Evolutionary conservation across 1,284 basidiomycete genomes (phyloP), one percentile per base, ranked within the genome.

Genomic region (Amylostereum areolatum): DNA sequence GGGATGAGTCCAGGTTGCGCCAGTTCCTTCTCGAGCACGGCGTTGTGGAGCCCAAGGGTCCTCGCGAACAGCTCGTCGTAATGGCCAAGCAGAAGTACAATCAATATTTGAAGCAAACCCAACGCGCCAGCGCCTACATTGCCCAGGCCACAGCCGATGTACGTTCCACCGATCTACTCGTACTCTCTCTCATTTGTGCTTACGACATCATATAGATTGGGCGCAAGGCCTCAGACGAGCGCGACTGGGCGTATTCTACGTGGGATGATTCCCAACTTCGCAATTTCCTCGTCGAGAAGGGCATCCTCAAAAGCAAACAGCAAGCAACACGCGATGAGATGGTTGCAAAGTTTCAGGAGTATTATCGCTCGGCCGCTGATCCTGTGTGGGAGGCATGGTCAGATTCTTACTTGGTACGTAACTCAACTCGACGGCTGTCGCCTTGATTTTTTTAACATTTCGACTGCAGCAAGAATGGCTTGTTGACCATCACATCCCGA

Each of bases 21-120:
- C 72, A 87, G 56, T 95, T 87, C 68, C 74, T 97, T n/a, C 78
- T 96, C 51, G 81, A 91, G 61, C 84, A 93, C 55, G 92, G 92
- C 42, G 74, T 95, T 53, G 81, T 96, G 42, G 80, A 84, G 12
- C 93, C 93, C 10, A 76, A 78, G 27, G 85, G 88, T 3, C 83
- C 83, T 3, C 75, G 78, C 49, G 93, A 96, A 62, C 80, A 92
- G 62, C 81, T 97, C 31, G 73, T 85, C 12, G 69, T 87, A 12
- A 74, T 90, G 31, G 92, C 89, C 27, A 89, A 87, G 69, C 77
- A 81, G 58, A 78, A 82, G 65, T 86, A 85, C 57, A 66, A 69
- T 8, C 71, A 73, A 11, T 87, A 83, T 60, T 73, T 70, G 28
- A 68, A 78, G 53, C 71, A 75, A 7, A 71, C 71, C 10, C 71